Evolutionary conservation across 495 filamentous ascomycete species (phyloP), one percentile per base, ranked within the genome.

Genomic region (Echria macrotheca): DNA sequence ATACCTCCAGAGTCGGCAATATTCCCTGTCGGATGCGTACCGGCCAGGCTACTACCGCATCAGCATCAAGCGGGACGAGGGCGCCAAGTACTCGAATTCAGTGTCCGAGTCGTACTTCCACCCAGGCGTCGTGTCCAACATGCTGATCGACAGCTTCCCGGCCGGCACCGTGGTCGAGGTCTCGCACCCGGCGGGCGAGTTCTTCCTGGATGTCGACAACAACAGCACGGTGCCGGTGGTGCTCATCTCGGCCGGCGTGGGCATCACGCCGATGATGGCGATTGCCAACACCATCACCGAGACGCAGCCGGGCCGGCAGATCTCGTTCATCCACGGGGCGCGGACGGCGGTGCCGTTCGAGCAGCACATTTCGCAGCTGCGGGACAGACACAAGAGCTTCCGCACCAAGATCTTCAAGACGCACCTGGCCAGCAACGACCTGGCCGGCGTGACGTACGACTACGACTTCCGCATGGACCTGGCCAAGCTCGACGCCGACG

Each of bases 161-260:
- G 72, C 76, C 25, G 85, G 84, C 35, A 79, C 83, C 50, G 56
- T 67, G 4, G 53, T 89, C 42, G 68, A 81, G 53, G 69, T 89
- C 3, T 81, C 82, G 3, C 82, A 85, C 58, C 84, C 85, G 5
- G 74, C 65, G 29, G 85, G 85, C 25, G 84, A 87, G 51, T 89
- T 89, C 69, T 83, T 76, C 70, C 68, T 84, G 28, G 71, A 79
- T 41, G 53, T 58, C 47, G 65, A 69, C 48, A 59, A 61, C 35
- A 56, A 53, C 26, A 61, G 64, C 49, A 55, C 44, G 24, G 56
- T 54, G 15, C 78, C 79, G 4, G 51, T 89, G n/a, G 85, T 84
- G 1, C 69, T 88, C 47, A 72, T 89, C 55, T 81, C 81, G 3
- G 84, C 81, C 11, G 85, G 85, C 11, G 81, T 87, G 4, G 85